Evolutionary conservation across 805 yeast species (phyloP).

Genomic region (Monosporozyma aquatica): DNA sequence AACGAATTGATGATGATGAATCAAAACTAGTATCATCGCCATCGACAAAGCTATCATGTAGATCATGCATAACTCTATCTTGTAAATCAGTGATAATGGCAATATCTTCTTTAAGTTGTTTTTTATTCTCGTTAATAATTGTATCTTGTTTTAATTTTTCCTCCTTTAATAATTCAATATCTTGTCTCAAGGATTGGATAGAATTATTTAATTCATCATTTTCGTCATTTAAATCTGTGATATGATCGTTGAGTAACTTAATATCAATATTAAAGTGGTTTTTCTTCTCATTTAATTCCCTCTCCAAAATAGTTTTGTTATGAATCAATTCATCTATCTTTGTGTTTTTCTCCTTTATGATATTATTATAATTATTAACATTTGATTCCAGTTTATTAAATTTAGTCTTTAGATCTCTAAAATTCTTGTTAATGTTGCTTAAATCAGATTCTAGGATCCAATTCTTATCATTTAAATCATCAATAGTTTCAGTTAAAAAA

Average conservation of each 20-base stretch:
- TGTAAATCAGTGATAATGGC: neutral
- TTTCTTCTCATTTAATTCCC: slow-evolving; percentile 33
- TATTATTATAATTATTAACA: slow-evolving; percentile 12
- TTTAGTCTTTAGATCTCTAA: slow-evolving; percentile 34
- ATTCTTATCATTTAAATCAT: slow-evolving; percentile 44
- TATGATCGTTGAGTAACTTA: slow-evolving; percentile 40
- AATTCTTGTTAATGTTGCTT: slow-evolving; percentile 28
- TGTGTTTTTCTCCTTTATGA: slow-evolving; percentile 33
- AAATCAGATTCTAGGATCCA: slow-evolving; percentile 56
- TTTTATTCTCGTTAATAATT: neutral
- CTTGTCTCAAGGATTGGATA: slow-evolving; percentile 3
- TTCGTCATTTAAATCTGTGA: slow-evolving; percentile 58
- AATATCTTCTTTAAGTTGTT: slow-evolving; percentile 3
- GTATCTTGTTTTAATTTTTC: neutral
- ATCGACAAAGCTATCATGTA: slow-evolving; percentile 1
- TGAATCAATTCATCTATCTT: slow-evolving; percentile 37
- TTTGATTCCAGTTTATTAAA: slow-evolving; percentile 25
- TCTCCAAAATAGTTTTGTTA: slow-evolving; percentile 34
- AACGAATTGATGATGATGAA: neutral
- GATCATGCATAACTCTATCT: slow-evolving; percentile 1
- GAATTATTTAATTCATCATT: slow-evolving; percentile 37
- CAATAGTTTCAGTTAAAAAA: slow-evolving; percentile 34
- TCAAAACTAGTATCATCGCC: neutral
- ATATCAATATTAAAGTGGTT: slow-evolving; percentile 35
- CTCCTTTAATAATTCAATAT: slow-evolving; percentile 2